Evolutionary conservation across 2,329 filamentous ascomycete genomes (phyloP), one percentile per base, ranked within the genome.

Genomic region (Cyphellophora attinorum): DNA sequence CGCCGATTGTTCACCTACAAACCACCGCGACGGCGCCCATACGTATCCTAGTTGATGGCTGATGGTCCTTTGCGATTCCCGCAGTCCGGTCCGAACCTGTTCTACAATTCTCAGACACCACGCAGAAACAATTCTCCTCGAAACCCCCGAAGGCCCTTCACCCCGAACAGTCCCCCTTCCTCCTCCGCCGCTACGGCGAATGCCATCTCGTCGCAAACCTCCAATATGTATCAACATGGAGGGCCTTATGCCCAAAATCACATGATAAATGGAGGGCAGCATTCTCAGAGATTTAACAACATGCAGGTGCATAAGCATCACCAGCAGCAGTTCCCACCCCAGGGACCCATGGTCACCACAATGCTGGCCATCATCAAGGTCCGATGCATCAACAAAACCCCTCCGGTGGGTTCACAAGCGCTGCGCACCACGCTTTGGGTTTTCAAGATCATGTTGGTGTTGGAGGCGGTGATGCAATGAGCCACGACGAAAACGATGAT

Each of bases 401-500:
- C 46, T 63, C 65, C 23, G 57, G 58, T 21, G 57, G 60, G 23
- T 53, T 69, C 42, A 56, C 63, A 34, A 59, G 56, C 42, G 55
- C 61, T 23, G 72, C 74, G 27, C 73, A 79, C 51, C 77, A 77
- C 45, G 69, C 69, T 23, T 65, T 68, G 18, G 46, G 41, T 25
- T 39, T 31, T 10, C 46, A 49, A 30, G 64, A 62, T 37, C 72
- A 76, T 48, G 54, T 77, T 30, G 72, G 75, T 38, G 79, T 78
- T 51, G 72, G 74, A 27, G 72, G 70, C 6, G 67, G 72, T 5
- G 59, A 60, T 29, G 47, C 42, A n/a, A 67, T 65, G 39, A 61
- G 65, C n/a, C 70, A 76, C 44, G 71, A 68, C 41, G 68, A 67
- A 19, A 54, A 72, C 16, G 68, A 65, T 43, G 74, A 76, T 41